Evolutionary conservation across 129 eudicot genomes (phyloP).

Genomic region (Ambrosia artemisiifolia): DNA sequence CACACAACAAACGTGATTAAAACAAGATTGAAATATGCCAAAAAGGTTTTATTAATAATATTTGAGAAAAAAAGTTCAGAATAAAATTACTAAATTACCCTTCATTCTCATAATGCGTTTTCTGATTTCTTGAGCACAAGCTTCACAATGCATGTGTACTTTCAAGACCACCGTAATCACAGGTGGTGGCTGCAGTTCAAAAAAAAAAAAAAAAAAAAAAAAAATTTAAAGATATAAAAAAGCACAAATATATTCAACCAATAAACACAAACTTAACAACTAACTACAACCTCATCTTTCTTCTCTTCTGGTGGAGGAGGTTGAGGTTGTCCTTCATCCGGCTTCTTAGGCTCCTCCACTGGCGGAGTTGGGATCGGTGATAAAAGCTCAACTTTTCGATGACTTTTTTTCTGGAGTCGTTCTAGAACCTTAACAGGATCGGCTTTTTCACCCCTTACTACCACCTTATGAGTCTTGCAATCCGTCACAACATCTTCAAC

Average conservation of each 20-base stretch:
- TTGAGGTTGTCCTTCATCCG: slow-evolving; percentile 36
- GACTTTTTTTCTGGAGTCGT: slow-evolving; percentile 73
- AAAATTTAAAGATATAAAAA: too few species aligned
- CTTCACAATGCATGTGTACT: slow-evolving; percentile 85
- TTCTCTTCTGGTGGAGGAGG: slow-evolving; percentile 51
- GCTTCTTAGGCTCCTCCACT: slow-evolving; percentile 48
- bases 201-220: background rate
- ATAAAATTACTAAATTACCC: slow-evolving; percentile 27
- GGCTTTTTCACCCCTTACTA: slow-evolving; percentile 70
- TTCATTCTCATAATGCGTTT: slow-evolving; percentile 51
- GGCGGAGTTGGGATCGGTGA: slow-evolving; percentile 70
- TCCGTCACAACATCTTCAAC: slow-evolving; percentile 89
- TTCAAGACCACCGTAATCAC: slow-evolving; percentile 51
- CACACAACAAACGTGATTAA: too few species aligned
- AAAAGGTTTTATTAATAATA: background rate
- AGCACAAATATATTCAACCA: too few species aligned
- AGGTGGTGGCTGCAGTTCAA: slow-evolving; percentile 37
- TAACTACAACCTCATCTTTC: slow-evolving; percentile 57
- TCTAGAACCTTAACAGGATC: slow-evolving; percentile 68
- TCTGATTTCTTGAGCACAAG: slow-evolving; percentile 62
- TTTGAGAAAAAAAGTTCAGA: background rate
- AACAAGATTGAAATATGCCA: slow-evolving; percentile 2
- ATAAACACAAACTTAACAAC: background rate
- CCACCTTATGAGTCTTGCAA: slow-evolving; percentile 77
- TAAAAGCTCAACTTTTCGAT: slow-evolving; percentile 85